Evolutionary conservation across 208 protist species (phyloP).

Genomic region (Wallacemonas collosoma): DNA sequence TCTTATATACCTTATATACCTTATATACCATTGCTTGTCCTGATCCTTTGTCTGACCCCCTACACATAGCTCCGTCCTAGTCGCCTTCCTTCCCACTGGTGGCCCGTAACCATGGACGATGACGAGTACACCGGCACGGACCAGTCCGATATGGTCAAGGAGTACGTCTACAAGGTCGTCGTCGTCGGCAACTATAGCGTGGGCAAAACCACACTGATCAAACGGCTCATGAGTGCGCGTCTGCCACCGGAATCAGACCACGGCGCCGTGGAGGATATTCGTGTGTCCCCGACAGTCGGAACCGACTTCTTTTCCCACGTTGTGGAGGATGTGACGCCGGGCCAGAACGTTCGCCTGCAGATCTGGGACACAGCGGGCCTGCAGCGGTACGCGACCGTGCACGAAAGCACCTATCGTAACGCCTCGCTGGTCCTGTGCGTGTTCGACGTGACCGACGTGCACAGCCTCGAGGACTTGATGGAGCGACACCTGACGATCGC

Average conservation of each 20-base stretch:
- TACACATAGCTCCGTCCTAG: too few species aligned
- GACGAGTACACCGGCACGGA: slow-evolving; percentile 52
- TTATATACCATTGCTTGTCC: too few species aligned
- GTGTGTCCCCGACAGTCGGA: slow-evolving; percentile 49
- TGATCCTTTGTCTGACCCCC: too few species aligned
- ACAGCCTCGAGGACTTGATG: slow-evolving; percentile 72
- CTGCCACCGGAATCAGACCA: background rate
- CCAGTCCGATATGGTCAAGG: slow-evolving; percentile 19
- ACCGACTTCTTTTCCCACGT: slow-evolving; percentile 62
- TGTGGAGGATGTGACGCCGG: slow-evolving; percentile 30
- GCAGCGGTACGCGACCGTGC: slow-evolving; percentile 96
- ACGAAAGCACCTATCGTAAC: slow-evolving; percentile 65
- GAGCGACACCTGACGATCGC: slow-evolving; percentile 36
- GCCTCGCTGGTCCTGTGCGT: slow-evolving; percentile 95
- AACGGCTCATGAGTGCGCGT: slow-evolving; percentile 33
- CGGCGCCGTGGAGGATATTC: background rate
- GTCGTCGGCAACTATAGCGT: slow-evolving; percentile 58
- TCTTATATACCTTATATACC: background rate
- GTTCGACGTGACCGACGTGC: slow-evolving; percentile 95
- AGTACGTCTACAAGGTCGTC: slow-evolving; percentile 57
- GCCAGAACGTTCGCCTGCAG: slow-evolving; percentile 56
- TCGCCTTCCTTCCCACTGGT: background rate
- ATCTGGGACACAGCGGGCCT: slow-evolving; percentile 89
- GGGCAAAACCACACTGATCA: slow-evolving; percentile 69
- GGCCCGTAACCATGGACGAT: background rate